These are phyloP conservation scores for Penicillium manginii DNA, from an alignment of 495 filamentous ascomycete genomes.

Conservation along the genomic window DNA sequence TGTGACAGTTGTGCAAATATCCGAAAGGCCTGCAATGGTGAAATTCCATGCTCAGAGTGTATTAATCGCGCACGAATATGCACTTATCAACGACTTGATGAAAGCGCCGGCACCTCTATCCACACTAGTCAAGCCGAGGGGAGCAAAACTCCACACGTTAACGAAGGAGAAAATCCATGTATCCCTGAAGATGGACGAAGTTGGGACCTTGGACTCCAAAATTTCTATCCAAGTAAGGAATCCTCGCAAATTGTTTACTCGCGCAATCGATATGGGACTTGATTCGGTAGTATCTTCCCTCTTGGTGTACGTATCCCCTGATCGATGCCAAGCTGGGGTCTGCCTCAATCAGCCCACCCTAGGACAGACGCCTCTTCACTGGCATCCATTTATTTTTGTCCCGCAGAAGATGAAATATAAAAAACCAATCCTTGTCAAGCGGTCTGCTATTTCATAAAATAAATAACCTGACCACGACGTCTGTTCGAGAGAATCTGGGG, in stretches of 20 bases:
- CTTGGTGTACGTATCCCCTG: too few relatives aligned
- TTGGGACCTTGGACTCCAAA: constrained; percentile 33
- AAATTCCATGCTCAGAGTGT: constrained; percentile 35
- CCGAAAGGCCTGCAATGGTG: constrained; percentile 38
- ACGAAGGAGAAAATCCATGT: background rate
- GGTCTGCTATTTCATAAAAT: too few relatives aligned
- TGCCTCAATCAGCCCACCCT: too few relatives aligned
- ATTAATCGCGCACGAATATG: constrained; percentile 28
- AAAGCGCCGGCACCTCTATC: background rate
- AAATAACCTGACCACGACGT: too few relatives aligned
- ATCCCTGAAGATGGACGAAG: background rate
- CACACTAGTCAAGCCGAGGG: background rate
- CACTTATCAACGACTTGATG: constrained; percentile 33
- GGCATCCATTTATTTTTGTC: too few relatives aligned
- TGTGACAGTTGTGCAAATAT: constrained; percentile 42
- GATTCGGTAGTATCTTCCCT: background rate
- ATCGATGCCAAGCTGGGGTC: too few relatives aligned
- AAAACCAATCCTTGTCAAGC: too few relatives aligned
- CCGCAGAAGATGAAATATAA: too few relatives aligned
- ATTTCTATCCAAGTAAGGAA: constrained; percentile 24
- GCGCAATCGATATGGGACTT: constrained; percentile 15
- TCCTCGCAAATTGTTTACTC: constrained; percentile 10
- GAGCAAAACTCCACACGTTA: background rate
- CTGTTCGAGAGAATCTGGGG: too few relatives aligned
- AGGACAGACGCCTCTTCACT: too few relatives aligned